A percentile compares a stretch with the other conserved stretches of the same genome.
These are phyloP conservation scores for Artemisia argyi DNA, from an alignment of 129 eudicot genomes.

Conservation along the genomic window DNA sequence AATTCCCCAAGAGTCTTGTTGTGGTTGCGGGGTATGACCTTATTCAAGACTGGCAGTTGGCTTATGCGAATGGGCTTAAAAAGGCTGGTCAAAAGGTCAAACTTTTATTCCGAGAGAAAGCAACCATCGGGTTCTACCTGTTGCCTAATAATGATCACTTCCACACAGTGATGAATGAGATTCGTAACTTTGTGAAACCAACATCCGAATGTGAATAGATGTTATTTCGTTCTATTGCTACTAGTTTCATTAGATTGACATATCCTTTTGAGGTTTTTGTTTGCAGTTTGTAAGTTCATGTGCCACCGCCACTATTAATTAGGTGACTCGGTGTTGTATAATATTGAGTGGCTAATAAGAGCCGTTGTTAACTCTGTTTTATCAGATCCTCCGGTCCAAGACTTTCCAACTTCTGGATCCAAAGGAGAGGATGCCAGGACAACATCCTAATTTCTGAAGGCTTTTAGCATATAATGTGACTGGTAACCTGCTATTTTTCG, in stretches of 20 bases:
- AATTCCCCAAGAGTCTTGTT: constrained; percentile 60
- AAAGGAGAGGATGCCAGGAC: constrained; percentile 35
- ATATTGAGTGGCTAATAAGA: not conserved
- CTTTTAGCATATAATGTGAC: constrained; percentile 22
- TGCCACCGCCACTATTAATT: constrained; percentile 26
- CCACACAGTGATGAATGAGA: constrained; percentile 62
- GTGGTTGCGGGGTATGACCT: constrained; percentile 67
- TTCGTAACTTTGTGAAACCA: constrained; percentile 45
- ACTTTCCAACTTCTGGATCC: constrained; percentile 33
- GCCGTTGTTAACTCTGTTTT: constrained; percentile 27
- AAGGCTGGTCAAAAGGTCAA: constrained; percentile 49
- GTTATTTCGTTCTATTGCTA: constrained; percentile 5
- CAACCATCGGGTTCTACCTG: constrained; percentile 69
- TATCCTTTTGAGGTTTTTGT: constrained; percentile 26
- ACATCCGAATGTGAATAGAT: constrained; percentile 31
- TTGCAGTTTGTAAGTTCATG: constrained; percentile 36
- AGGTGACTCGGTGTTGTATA: constrained; percentile 11
- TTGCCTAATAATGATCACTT: constrained; percentile 62
- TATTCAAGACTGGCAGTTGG: constrained; percentile 62
- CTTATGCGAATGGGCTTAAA: constrained; percentile 58
- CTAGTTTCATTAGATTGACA: constrained; percentile 35
- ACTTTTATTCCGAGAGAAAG: constrained; percentile 51
- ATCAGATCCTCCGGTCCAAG: constrained; percentile 16
- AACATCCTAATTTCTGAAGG: constrained; percentile 20
- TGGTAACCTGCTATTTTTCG: constrained; percentile 25